Base-by-base conservation (phyloP, 2,329 filamentous ascomycete genomes). In the Pestalotiopsis sp. region DNA sequence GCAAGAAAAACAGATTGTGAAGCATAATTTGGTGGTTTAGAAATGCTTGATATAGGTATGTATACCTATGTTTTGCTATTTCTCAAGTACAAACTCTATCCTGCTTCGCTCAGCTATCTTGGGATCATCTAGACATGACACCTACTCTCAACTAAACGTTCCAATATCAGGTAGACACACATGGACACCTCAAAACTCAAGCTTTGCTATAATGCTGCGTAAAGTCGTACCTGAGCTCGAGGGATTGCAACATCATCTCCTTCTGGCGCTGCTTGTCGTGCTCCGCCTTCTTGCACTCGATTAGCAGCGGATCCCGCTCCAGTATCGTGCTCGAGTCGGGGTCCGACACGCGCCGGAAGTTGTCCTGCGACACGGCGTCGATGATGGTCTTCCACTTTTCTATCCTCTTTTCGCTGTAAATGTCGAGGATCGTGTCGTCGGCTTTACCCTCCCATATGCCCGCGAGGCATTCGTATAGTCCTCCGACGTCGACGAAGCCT, bases 401-500 rank as follows among this genome's bases (percentile, higher is more conserved):
- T 52, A 81, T 81, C 23, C 83, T 75, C 77, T 82, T 82, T 75
- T 84, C 79, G 71, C 80, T 81, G 75, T 85, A 85, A 27, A 84
- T 9, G 13, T 84, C 82, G 17, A 85, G 73, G 67, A 85, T 84
- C 0, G 76, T 76, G 60, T 82, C 82, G 66, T 83, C 81, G 1
- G 82, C 82, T 38, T 76, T 75, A 1, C 82, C 82, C 36, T 83
- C 80, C 77, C 78, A 83, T 60, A 85, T 81, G 0, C 83, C 83
- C 2, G 77, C 76, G 12, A 91, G 81, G 73, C 88, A 90, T 72
- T 91, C 88, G 68, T 84, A 88, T 5, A 91, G 81, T 0, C 87
- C 87, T 12, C 87, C 88, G 2, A 89, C 83, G 71, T 91, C 89
- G n/a, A 88, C 87, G 67, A 91, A 87, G 0, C 89, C 89, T 5